phyloP scores from a whole-genome alignment of 805 yeast species.

The Dipodascopsis uninucleata region DNA sequence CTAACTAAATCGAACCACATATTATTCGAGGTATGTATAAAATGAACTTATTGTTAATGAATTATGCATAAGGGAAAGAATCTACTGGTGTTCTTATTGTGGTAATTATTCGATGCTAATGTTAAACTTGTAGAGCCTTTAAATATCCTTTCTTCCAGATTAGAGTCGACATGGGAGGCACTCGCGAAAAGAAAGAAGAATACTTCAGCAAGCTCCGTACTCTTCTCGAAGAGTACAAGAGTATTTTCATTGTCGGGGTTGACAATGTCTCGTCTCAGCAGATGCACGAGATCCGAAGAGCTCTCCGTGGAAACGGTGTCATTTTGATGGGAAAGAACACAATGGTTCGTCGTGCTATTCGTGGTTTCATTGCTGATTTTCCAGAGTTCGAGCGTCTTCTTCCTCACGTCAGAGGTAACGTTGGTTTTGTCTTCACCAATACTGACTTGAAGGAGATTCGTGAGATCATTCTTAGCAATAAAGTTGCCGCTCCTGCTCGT shows the following conservation, averaged over 20 bases:
- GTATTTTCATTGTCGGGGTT: conserved; percentile 98
- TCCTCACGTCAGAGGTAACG: conserved; percentile 95
- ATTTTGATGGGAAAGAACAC: conserved; percentile 99
- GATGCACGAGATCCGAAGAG: conserved; percentile 99
- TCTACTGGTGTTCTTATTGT: no score
- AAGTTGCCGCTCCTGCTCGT: conserved; percentile 99
- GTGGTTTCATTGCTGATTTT: conserved; percentile 88
- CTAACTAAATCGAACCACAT: no score
- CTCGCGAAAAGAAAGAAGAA: conserved; percentile 94
- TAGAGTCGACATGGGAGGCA: conserved; percentile 99
- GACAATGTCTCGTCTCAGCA: conserved; percentile 99
- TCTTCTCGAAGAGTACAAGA: conserved; percentile 93
- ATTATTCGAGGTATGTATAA: no score
- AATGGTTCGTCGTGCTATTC: conserved; percentile 99
- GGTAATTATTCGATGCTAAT: no score
- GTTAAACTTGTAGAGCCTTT: conserved; percentile 53
- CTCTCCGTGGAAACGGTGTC: conserved; percentile 90
- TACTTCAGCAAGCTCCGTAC: conserved; percentile 94
- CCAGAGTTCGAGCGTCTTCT: conserved; percentile 94
- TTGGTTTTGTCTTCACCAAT: conserved; percentile 99
- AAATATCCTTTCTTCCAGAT: conserved; percentile 79
- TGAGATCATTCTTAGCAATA: conserved; percentile 82
- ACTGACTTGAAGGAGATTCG: conserved; percentile 86
- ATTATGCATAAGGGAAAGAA: no score
- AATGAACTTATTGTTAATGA: no score